Percentiles rank a stretch among this genome's conserved stretches.
phyloP scores from a whole-genome alignment of 306 rosid genomes.

The Sechiopsis laciniata region DNA sequence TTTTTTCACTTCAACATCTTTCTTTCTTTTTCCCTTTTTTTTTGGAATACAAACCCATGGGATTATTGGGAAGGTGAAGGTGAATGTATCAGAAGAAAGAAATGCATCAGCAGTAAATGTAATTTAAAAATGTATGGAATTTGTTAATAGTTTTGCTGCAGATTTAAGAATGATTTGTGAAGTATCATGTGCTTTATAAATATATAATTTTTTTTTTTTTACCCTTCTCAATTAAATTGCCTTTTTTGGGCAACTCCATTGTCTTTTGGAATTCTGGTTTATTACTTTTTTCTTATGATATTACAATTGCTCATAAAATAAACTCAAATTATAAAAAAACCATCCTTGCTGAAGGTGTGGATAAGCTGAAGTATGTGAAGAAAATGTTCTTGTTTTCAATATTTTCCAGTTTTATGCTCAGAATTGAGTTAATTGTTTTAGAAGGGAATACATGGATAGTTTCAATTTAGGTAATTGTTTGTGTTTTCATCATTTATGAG shows the following conservation, averaged over 20 bases:
- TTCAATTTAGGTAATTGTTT: not conserved
- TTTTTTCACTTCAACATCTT: slow-evolving; percentile 11
- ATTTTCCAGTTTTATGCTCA: not conserved
- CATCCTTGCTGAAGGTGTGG: not conserved
- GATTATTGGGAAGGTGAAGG: slow-evolving; percentile 5
- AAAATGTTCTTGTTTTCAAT: not conserved
- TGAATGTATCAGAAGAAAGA: slow-evolving; percentile 26
- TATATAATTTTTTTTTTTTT: not conserved
- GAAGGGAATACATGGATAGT: not conserved
- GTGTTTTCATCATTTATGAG: not conserved
- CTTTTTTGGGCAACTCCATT: not conserved
- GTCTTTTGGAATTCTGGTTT: not conserved
- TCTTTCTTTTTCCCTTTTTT: not conserved
- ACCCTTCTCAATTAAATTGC: not conserved
- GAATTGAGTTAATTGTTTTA: not conserved
- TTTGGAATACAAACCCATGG: not conserved
- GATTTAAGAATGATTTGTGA: slow-evolving; percentile 28
- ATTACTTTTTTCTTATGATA: not conserved
- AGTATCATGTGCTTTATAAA: slow-evolving; percentile 19
- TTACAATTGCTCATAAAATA: not conserved
- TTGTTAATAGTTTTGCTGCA: slow-evolving; percentile 26
- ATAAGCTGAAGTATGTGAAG: not conserved
- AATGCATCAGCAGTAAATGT: slow-evolving; percentile 24
- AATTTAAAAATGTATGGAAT: slow-evolving; percentile 25
- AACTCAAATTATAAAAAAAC: not conserved